Evolutionary conservation across 768 basidiomycete species (phyloP), one percentile per base, ranked within the genome.

Genomic region (Panellus pusillus): DNA sequence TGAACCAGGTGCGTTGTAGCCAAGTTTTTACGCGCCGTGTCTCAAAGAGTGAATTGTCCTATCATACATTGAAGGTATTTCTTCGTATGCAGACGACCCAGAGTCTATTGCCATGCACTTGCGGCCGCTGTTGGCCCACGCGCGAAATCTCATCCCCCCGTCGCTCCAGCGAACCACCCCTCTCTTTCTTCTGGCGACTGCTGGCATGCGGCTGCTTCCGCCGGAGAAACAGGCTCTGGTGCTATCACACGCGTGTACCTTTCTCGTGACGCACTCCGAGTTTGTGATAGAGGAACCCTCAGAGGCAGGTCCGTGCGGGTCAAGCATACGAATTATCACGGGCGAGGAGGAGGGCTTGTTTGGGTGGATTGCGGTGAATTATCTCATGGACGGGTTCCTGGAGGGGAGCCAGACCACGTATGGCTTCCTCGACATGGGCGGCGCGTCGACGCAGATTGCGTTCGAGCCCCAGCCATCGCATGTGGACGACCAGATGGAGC

Each of bases 281-380:
- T 98, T 98, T 72, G 81, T 79, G 48, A 80, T 97, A 54, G 89
- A 89, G 36, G 72, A 68, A 9, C 77, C 82, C 14, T 86, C 86
- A 12, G 67, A 74, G 5, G 72, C 75, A 35, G 93, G 92, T 9
- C 92, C 91, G 3, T 99, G 96, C 68, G 91, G 91, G n/a, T 83
- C 90, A 44, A 94, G 89, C 63, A 84, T 98, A 2, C 85, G 89
- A 40, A 93, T 98, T 57, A 98, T 98, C 63, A 91, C 92, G 3
- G 97, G 97, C 54, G 95, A 98, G 70, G 97, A 99, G 70, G 97
- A 99, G 66, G 97, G 97, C 0, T 74, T 98, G 39, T 98, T 94
- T 70, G 97, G 97, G 0, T 99, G 97, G 97, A 93, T 99, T 52
- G 94, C 95, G 0, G 93, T 98, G 63, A 99, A 98, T 71, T 98